A percentile compares a stretch with the other conserved stretches of the same genome.
These are phyloP conservation scores for Penicillium thymicola DNA, from an alignment of 2,329 filamentous ascomycete species.

Conservation along the genomic window DNA sequence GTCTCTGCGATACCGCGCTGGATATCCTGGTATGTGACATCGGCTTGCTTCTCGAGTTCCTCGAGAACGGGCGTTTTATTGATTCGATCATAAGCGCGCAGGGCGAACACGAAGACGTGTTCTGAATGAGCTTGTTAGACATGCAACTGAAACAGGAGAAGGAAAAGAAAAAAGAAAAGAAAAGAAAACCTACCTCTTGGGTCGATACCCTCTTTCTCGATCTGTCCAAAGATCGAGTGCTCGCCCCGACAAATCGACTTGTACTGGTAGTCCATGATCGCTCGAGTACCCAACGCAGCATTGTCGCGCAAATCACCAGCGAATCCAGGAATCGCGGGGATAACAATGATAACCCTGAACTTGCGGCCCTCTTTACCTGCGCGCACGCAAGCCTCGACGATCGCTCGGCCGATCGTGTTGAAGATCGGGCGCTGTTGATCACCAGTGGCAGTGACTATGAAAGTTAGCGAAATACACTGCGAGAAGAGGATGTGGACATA, in stretches of 20 bases:
- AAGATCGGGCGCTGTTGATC: constrained; percentile 81
- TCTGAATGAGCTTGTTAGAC: constrained; percentile 39
- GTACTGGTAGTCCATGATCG: constrained; percentile 99
- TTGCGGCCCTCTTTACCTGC: constrained; percentile 80
- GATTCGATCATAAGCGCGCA: constrained; percentile 87
- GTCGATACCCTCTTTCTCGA: constrained; percentile 70
- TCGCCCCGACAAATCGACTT: constrained; percentile 91
- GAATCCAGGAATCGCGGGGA: constrained; percentile 90
- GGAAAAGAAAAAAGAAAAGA: not conserved
- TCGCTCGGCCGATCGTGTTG: constrained; percentile 82
- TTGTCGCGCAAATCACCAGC: constrained; percentile 83
- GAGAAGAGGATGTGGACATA: constrained; percentile 27
- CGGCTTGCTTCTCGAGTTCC: constrained; percentile 74
- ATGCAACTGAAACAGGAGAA: not conserved
- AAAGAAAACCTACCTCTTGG: constrained; percentile 48
- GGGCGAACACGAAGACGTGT: constrained; percentile 90
- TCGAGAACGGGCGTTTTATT: constrained; percentile 74
- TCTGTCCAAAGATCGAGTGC: constrained; percentile 81
- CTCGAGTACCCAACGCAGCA: constrained; percentile 78
- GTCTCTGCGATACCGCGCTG: constrained; percentile 86
- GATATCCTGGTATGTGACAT: constrained; percentile 78
- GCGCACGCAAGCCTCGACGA: constrained; percentile 82
- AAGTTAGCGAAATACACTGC: constrained; percentile 20
- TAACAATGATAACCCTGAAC: constrained; percentile 85
- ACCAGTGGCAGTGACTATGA: constrained; percentile 73